A percentile compares a stretch with the other conserved stretches of the same genome.
Evolutionary conservation across 352 stramenopile genomes (phyloP).

Genomic region (Phytophthora tentaculata): DNA sequence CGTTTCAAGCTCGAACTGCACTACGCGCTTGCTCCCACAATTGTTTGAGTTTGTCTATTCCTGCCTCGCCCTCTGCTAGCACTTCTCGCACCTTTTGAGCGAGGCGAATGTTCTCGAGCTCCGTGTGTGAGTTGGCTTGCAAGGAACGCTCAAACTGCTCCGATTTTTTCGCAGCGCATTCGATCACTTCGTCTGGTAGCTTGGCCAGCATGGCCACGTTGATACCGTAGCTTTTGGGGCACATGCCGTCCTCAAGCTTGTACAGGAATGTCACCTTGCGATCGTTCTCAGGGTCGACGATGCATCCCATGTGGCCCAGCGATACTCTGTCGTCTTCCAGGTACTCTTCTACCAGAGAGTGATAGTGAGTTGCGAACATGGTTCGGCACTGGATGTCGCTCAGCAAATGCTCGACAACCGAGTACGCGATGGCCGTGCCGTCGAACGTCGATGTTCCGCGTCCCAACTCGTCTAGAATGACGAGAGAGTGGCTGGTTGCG

Average conservation of each 20-base stretch:
- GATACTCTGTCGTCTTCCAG: slow-evolving; percentile 61
- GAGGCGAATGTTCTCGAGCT: slow-evolving; percentile 32
- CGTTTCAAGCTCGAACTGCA: slow-evolving; percentile 15
- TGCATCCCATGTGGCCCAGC: slow-evolving; percentile 84
- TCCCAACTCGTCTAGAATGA: slow-evolving; percentile 99
- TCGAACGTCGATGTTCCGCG: slow-evolving; percentile 99
- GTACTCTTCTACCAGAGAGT: slow-evolving; percentile 93
- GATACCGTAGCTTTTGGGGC: slow-evolving; percentile 98
- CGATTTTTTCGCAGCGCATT: slow-evolving; percentile 91
- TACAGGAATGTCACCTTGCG: slow-evolving; percentile 99
- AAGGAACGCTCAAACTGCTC: slow-evolving; percentile 89
- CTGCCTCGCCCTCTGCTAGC: slow-evolving; percentile 40
- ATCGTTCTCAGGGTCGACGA: slow-evolving; percentile 82
- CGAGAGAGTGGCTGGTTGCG: slow-evolving; percentile 94
- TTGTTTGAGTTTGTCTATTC: slow-evolving; percentile 39
- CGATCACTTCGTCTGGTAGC: slow-evolving; percentile 95
- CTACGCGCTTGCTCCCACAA: slow-evolving; percentile 39
- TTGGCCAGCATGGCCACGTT: slow-evolving; percentile 99
- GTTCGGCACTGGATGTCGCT: slow-evolving; percentile 90
- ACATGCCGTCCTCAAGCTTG: slow-evolving; percentile 96
- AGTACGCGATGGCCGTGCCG: slow-evolving; percentile 97
- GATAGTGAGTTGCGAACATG: slow-evolving; percentile 99
- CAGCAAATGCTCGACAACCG: slow-evolving; percentile 96
- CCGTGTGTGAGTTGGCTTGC: slow-evolving; percentile 42
- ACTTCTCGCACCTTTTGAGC: slow-evolving; percentile 32